Evolutionary conservation across 345 rosid species (phyloP), one percentile per base, ranked within the genome.

Genomic region (Populus alba): DNA sequence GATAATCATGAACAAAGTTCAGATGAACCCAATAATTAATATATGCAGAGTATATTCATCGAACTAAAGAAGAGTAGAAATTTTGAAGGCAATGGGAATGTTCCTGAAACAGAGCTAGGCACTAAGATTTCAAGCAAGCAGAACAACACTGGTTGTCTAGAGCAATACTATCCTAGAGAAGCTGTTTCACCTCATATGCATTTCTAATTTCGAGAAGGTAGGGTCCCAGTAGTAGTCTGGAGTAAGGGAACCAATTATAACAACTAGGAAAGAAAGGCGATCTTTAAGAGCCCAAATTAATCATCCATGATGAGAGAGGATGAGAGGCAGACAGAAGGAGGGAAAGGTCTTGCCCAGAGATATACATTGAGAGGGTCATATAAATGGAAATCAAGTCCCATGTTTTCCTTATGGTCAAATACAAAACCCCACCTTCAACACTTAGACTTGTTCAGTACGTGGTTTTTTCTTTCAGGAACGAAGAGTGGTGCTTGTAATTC

Each of bases 1-100:
- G 81, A 45, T 51, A 27, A 73, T 57, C 59, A 76, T 35, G 47
- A 77, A 82, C 70, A 70, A 11, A 66, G 35, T 31, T 75, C 45
- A 62, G 59, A 70, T 61, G 37, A 72, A 82, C 47, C 57, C 29
- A 16, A 18, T 39, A 16, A 74, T 18, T 29, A 71, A 31, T 39
- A 29, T 27, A 35, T 57, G 29, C 20, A 13, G 33, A 61, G 33
- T 31, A 66, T 43, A 43, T 51, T 18, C 25, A 6, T 15, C 20
- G 10, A 35, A 18, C 39, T 20, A 31, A 61, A 27, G 22, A 39
- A n/a, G 15, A n/a, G 23, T 39, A 57, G 17, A 7, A 37, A 18
- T n/a, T 9, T 53, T 16, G 4, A 13, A 49, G 3, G 23, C 79
- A 27, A 16, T 8, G 35, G 45, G 31, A 70, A 66, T 35, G 65